phyloP scores from a whole-genome alignment of 371 early-diverging fungal species.

The Mortierella sp. region DNA sequence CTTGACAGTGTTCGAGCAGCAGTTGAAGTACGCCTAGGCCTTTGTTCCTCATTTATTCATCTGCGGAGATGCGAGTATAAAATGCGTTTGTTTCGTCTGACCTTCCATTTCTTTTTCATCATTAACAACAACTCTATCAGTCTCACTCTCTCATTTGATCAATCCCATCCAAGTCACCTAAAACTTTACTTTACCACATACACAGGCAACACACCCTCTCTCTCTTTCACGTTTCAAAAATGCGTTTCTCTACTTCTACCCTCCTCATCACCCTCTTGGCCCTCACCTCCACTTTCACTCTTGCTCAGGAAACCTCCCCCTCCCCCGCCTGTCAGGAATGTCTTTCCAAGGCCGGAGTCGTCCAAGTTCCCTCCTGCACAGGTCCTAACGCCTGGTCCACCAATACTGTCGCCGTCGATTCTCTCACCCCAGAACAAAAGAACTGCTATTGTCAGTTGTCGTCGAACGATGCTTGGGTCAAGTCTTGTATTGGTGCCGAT shows the following conservation, averaged over 20 bases:
- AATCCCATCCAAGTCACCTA: no score
- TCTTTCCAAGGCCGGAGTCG: background rate
- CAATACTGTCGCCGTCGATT: background rate
- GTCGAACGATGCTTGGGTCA: conserved; percentile 2
- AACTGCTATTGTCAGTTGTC: background rate
- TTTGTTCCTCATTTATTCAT: no score
- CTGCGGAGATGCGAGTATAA: background rate
- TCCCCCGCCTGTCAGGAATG: background rate
- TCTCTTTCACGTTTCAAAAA: background rate
- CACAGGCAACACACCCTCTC: background rate
- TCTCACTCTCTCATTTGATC: background rate
- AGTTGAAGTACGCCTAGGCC: no score
- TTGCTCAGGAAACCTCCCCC: background rate
- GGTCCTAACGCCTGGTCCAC: background rate
- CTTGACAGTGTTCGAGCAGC: no score
- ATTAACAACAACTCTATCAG: background rate
- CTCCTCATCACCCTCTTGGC: background rate
- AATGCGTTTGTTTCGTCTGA: background rate
- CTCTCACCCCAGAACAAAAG: background rate
- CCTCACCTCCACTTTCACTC: background rate
- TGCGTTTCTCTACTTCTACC: background rate
- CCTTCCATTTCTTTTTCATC: background rate
- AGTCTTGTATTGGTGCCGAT: background rate
- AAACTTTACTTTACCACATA: background rate
- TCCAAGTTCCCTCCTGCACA: background rate